These are phyloP conservation scores for Geranium incanum DNA, from an alignment of 441 rosid species.

Conservation along the genomic window DNA sequence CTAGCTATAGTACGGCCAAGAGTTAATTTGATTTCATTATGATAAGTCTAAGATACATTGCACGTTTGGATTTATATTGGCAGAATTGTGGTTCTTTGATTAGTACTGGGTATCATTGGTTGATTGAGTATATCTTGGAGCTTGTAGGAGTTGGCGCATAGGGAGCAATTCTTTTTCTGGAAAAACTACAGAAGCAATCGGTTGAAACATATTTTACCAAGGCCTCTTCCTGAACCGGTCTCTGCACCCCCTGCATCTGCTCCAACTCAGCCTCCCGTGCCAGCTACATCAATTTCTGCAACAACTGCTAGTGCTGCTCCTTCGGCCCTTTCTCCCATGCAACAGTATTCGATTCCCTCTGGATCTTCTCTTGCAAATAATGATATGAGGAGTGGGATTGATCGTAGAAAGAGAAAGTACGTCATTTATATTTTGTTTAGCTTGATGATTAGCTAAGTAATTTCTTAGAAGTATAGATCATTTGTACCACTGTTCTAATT, in stretches of 20 bases:
- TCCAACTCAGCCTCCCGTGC: slow-evolving; percentile 37
- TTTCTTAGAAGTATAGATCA: not conserved
- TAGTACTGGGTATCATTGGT: not conserved
- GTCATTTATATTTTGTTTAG: slow-evolving; percentile 20
- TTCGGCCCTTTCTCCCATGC: slow-evolving; percentile 65
- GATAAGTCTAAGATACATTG: not conserved
- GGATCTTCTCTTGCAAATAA: slow-evolving; percentile 49
- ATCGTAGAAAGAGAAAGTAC: slow-evolving; percentile 82
- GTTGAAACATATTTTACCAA: slow-evolving; percentile 78
- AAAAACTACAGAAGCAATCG: slow-evolving; percentile 91
- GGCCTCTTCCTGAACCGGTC: slow-evolving; percentile 77
- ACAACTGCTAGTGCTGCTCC: slow-evolving; percentile 52
- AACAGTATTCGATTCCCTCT: slow-evolving; percentile 43
- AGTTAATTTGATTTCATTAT: not conserved
- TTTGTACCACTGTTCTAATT: not conserved
- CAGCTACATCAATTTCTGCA: slow-evolving; percentile 34
- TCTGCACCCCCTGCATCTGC: slow-evolving; percentile 33
- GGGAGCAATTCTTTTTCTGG: slow-evolving; percentile 95
- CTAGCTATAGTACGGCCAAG: not conserved
- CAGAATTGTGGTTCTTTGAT: not conserved
- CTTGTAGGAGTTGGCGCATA: slow-evolving; percentile 71
- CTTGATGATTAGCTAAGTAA: slow-evolving; percentile 4
- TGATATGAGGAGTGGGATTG: slow-evolving; percentile 61
- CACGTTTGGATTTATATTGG: not conserved
- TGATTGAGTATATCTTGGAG: slow-evolving; percentile 15